Evolutionary conservation across 2,329 filamentous ascomycete species (phyloP).

Genomic region (Exophiala xenobiotica): DNA sequence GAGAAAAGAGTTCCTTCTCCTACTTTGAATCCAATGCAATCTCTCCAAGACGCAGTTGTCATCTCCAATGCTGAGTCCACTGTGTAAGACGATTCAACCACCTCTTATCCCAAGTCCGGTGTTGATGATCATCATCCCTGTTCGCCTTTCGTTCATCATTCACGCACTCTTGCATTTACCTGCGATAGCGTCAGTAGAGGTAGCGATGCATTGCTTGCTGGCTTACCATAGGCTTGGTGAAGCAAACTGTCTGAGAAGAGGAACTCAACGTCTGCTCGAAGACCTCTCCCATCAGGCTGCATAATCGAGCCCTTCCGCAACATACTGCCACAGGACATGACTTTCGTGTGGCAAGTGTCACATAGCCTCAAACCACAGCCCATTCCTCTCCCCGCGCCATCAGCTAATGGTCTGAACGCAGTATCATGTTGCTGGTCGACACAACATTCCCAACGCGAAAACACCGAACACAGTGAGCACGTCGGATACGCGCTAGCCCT

Average conservation of each 20-base stretch:
- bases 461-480: constrained; percentile 23
- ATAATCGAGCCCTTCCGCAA: constrained; percentile 7
- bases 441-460: constrained; percentile 26
- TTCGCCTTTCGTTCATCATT: too few relatives aligned
- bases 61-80: too few relatives aligned
- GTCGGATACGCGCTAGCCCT: constrained; percentile 9
- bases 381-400: constrained; percentile 1
- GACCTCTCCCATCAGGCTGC: neutral
- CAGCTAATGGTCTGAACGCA: constrained; percentile 3
- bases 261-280: constrained; percentile 25
- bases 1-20: too few relatives aligned
- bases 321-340: constrained; percentile 4
- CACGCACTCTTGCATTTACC: neutral
- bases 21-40: too few relatives aligned
- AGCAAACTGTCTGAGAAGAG: constrained; percentile 23
- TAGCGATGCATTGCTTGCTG: neutral
- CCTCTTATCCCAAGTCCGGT: too few relatives aligned
- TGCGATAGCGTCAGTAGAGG: neutral
- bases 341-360: constrained; percentile 8
- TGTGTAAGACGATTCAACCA: too few relatives aligned
- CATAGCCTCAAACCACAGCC: constrained; percentile 28
- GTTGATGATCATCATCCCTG: too few relatives aligned
- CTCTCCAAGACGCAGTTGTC: too few relatives aligned
- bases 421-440: constrained; percentile 18
- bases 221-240: constrained; percentile 13